Conservation (phyloP, 2,329 filamentous ascomycete genomes). For the Fusarium pilosicola region DNA sequence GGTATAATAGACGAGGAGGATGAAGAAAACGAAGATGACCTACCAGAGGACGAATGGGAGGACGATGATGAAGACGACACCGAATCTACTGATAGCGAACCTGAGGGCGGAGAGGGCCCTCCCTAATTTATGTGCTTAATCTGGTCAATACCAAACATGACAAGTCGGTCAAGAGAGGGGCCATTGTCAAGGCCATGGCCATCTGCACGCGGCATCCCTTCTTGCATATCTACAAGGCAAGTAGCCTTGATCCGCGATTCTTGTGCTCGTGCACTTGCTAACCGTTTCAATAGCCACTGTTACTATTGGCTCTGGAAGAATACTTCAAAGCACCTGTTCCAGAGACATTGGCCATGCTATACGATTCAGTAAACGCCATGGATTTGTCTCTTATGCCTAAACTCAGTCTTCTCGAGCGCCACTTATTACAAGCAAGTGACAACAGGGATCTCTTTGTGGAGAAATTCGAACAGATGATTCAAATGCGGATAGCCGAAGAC, state of each 20-base stretch:
- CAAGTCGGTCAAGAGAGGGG: slow-evolving; percentile 90
- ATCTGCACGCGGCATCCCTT: slow-evolving; percentile 98
- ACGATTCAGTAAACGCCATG: slow-evolving; percentile 95
- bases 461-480: slow-evolving; percentile 95
- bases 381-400: slow-evolving; percentile 93
- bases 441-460: slow-evolving; percentile 97
- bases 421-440: slow-evolving; percentile 88
- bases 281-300: slow-evolving; percentile 70
- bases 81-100: slow-evolving; percentile 68
- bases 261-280: slow-evolving; percentile 16
- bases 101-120: slow-evolving; percentile 81
- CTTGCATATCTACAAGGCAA: slow-evolving; percentile 95
- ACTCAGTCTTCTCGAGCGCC: slow-evolving; percentile 83
- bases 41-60: slow-evolving; percentile 58
- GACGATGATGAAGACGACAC: slow-evolving; percentile 61
- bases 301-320: slow-evolving; percentile 91
- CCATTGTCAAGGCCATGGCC: slow-evolving; percentile 97
- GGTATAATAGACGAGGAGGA: slow-evolving; percentile 59
- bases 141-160: slow-evolving; percentile 98
- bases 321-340: slow-evolving; percentile 93
- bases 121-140: slow-evolving; percentile 96
- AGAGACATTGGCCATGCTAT: slow-evolving; percentile 88
- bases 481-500: slow-evolving; percentile 79
- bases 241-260: slow-evolving; percentile 37
- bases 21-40: slow-evolving; percentile 54